phyloP scores from a whole-genome alignment of 164 flowering plant species.

The Kingdonia uniflora region DNA sequence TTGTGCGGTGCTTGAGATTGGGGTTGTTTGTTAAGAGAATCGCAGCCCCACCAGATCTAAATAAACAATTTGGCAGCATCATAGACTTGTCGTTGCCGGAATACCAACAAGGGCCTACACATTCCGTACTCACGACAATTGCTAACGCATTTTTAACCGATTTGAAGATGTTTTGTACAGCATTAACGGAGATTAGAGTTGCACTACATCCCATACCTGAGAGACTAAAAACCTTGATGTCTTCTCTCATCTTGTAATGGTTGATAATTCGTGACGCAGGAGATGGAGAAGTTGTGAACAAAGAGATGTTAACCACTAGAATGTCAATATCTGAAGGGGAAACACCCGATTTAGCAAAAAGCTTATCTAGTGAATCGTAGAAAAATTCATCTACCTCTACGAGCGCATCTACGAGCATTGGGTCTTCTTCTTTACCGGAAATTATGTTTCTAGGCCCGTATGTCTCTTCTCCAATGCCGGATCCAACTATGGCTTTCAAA shows the following conservation, averaged over 20 bases:
- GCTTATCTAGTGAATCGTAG: conserved; percentile 34
- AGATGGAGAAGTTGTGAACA: conserved; percentile 42
- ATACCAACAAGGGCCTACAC: conserved; percentile 42
- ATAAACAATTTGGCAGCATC: conserved; percentile 34
- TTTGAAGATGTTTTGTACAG: conserved; percentile 34
- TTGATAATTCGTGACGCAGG: conserved; percentile 39
- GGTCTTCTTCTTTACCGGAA: conserved; percentile 20
- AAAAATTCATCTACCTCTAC: conserved; percentile 45
- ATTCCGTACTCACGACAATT: conserved; percentile 42
- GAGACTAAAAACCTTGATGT: conserved; percentile 39
- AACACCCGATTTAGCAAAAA: conserved; percentile 28
- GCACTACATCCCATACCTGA: conserved; percentile 75
- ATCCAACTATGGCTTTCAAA: conserved; percentile 31
- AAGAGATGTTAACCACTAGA: conserved; percentile 52
- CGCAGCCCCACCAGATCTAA: conserved; percentile 49
- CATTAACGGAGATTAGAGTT: conserved; percentile 35
- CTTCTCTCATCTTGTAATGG: conserved; percentile 48
- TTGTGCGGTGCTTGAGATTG: conserved; percentile 18
- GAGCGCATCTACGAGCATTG: conserved; percentile 18
- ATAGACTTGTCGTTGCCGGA: conserved; percentile 31
- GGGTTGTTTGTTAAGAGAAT: conserved; percentile 43
- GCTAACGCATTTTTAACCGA: conserved; percentile 23
- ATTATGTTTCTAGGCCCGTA: conserved; percentile 34
- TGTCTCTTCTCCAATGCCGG: conserved; percentile 52
- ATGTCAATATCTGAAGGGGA: conserved; percentile 45